These are phyloP conservation scores for Thalassiosira mediterranea DNA, from an alignment of 352 stramenopile genomes.

Conservation along the genomic window DNA sequence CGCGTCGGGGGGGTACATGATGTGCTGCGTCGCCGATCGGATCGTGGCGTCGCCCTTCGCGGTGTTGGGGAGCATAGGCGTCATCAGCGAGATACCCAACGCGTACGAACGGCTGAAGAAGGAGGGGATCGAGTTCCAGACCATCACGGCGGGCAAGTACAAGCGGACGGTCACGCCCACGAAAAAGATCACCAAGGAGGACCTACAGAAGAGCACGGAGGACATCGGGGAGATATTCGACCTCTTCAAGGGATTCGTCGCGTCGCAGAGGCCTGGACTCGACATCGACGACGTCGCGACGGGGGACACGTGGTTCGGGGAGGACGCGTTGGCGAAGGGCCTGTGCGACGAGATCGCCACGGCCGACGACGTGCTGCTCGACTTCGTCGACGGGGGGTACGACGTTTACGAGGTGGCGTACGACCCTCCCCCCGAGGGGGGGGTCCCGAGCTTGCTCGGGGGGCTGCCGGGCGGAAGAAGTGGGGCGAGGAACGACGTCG, in stretches of 20 bases:
- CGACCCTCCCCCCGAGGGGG: conserved; percentile 27
- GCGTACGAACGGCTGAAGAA: conserved; percentile 63
- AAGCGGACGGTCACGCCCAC: conserved; percentile 71
- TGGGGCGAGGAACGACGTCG: conserved; percentile 1
- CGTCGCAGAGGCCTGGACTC: not conserved
- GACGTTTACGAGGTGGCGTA: conserved; percentile 81
- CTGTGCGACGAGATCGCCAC: conserved; percentile 74
- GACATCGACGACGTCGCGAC: conserved; percentile 68
- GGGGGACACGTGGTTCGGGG: conserved; percentile 71
- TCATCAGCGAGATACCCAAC: conserved; percentile 75
- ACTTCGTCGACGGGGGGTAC: conserved; percentile 75
- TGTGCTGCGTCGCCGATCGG: conserved; percentile 35
- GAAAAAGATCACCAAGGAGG: conserved; percentile 73
- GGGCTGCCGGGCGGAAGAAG: conserved; percentile 22
- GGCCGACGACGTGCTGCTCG: conserved; percentile 77
- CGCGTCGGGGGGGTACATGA: conserved; percentile 85
- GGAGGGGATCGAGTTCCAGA: conserved; percentile 59
- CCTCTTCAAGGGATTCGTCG: conserved; percentile 72
- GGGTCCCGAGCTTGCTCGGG: conserved; percentile 8
- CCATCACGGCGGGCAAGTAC: conserved; percentile 74
- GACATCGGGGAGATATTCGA: conserved; percentile 72
- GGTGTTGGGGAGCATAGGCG: conserved; percentile 74
- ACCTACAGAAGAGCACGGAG: conserved; percentile 57
- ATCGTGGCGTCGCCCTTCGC: conserved; percentile 76
- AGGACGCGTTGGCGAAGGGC: conserved; percentile 58